Percentiles rank a stretch among this genome's conserved stretches.
These are phyloP conservation scores for Candida dajiaensis DNA, from an alignment of 805 yeast species.

Conservation along the genomic window DNA sequence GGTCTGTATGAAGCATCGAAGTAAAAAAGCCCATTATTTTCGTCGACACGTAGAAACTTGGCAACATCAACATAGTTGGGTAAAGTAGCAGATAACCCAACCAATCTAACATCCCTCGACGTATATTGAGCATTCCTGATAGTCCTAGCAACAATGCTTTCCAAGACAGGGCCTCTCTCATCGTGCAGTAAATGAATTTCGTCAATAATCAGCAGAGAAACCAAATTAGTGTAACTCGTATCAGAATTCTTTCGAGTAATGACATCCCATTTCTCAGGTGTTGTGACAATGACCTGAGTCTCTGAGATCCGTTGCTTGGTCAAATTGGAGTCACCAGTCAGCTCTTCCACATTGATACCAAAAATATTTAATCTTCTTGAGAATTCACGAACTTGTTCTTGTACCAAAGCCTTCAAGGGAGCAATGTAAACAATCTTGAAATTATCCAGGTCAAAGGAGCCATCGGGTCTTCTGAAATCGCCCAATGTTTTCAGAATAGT, in stretches of 20 bases:
- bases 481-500: conserved; percentile 61
- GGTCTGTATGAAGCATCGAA: conserved; percentile 86
- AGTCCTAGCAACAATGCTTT: conserved; percentile 77
- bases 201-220: conserved; percentile 74
- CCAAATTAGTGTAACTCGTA: conserved; percentile 55
- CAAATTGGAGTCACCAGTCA: conserved; percentile 84
- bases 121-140: conserved; percentile 39
- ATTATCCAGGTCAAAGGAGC: conserved; percentile 43
- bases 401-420: conserved; percentile 90
- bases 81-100: conserved; percentile 88
- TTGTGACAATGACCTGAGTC: conserved; percentile 82
- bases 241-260: conserved; percentile 79
- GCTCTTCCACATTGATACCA: conserved; percentile 73
- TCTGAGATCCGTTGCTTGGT: conserved; percentile 69
- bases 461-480: conserved; percentile 43
- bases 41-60: conserved; percentile 62
- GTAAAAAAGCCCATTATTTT: conserved; percentile 57
- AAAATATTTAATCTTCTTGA: conserved; percentile 56
- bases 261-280: conserved; percentile 98
- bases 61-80: conserved; percentile 91
- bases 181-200: conserved; percentile 92
- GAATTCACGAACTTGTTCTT: conserved; percentile 88
- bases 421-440: conserved; percentile 86
- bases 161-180: conserved; percentile 92
- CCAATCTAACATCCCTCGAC: conserved; percentile 53